Conservation (phyloP, 257 asterid genomes). For the Solanum okadae region DNA sequence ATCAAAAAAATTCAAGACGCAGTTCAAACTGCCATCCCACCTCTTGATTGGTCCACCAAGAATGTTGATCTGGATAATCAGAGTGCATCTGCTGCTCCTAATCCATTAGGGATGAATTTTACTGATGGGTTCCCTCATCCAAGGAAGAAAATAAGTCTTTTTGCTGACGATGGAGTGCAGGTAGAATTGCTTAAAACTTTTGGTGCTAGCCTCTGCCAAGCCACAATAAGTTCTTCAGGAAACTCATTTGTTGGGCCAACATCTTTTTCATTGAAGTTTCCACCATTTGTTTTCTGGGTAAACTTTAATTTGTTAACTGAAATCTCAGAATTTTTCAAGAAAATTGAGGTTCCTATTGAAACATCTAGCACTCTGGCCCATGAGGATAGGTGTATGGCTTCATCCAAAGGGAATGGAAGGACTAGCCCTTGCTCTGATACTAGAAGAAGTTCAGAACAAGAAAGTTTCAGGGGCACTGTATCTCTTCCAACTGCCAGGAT, state of each 20-base stretch:
- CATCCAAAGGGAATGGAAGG: conserved; percentile 23
- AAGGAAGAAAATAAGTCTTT: conserved; percentile 15
- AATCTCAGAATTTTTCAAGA: conserved; percentile 37
- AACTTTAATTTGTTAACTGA: conserved; percentile 40
- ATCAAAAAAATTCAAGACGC: conserved; percentile 58
- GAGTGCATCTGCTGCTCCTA: conserved; percentile 16
- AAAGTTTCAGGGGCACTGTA: conserved; percentile 43
- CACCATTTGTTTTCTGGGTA: conserved; percentile 71
- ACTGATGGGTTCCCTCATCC: conserved; percentile 29
- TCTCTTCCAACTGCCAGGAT: conserved; percentile 70
- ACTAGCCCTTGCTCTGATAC: conserved; percentile 17
- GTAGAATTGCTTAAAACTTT: conserved; percentile 66
- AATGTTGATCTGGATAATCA: conserved; percentile 15
- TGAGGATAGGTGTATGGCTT: conserved; percentile 10
- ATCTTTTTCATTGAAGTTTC: conserved; percentile 61
- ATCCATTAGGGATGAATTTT: conserved; percentile 22
- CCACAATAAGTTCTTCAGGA: conserved; percentile 42
- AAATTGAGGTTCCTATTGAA: conserved; percentile 31
- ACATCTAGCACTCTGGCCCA: conserved; percentile 17
- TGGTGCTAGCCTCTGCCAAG: conserved; percentile 48
- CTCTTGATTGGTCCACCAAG: conserved; percentile 28
- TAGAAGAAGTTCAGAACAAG: conserved; percentile 19
- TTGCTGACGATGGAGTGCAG: conserved; percentile 30
- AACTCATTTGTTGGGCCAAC: conserved; percentile 41
- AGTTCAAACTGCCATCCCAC: conserved; percentile 55